Evolutionary conservation across 257 asterid species (phyloP), one percentile per base, ranked within the genome.

Genomic region (Penstemon davidsonii): DNA sequence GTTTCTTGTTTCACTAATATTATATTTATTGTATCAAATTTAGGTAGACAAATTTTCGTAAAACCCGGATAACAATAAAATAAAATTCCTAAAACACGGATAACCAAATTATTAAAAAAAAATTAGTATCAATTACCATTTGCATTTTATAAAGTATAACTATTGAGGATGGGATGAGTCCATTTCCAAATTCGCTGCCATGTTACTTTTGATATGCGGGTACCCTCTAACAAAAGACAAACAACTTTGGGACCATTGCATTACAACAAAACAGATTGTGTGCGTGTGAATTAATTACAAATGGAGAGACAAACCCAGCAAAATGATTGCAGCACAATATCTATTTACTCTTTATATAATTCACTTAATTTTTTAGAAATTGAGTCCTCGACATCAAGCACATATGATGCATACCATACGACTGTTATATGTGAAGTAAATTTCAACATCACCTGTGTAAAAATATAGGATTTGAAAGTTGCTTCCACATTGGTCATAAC

Each of bases 181-280:
- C 25, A 51, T 58, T 68, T 43, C 11, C 2, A 43, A 25, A 25
- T 25, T 37, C 39, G 61, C 15, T 67, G 54, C 63, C 79, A 55
- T 75, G 61, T 57, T 55, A 68, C 51, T 44, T 55, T 65, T 74
- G 64, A 43, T 54, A 50, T 47, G 65, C 47, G 53, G 67, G 6
- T 45, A 64, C 47, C 56, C 41, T 52, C 52, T 33, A 8, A 46
- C 42, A 52, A 58, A 33, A 74, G 67, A 65, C 74, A 75, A 70
- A 64, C 9, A 60, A 43, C 13, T 51, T 55, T 60, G 76, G 88
- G 88, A 78, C 82, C 84, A 75, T 75, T 55, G 9, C 39, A 58
- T 2, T 41, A 53, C 12, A 50, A 68, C 44, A 40, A 46, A 46
- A 42, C 57, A 38, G 41, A 43, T 33, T 52, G 13, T 42, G 62